Conservation (phyloP, 306 rosid genomes). For the Gillenia trifoliata region DNA sequence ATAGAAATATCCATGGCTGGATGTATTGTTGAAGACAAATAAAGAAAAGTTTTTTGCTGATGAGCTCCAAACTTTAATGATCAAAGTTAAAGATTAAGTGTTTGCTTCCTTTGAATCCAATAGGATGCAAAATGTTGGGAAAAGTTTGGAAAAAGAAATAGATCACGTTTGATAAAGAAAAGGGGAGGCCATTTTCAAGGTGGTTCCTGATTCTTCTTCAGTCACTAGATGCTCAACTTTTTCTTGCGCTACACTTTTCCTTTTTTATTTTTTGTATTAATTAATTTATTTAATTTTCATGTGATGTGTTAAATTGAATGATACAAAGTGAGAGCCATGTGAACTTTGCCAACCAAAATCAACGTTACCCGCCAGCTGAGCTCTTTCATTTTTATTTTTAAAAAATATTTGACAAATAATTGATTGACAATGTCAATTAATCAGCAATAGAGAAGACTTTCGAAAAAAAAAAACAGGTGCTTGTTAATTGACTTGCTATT, state of each 20-base stretch:
- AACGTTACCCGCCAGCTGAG: conserved; percentile 51
- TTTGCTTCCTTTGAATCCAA: not conserved
- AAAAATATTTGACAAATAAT: not conserved
- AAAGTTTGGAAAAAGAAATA: not conserved
- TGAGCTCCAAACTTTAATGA: not conserved
- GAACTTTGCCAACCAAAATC: conserved; percentile 55
- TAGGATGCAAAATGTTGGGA: not conserved
- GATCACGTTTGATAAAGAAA: conserved; percentile 14
- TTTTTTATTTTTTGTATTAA: no score
- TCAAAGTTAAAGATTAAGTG: no score
- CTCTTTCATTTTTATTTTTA: conserved; percentile 1
- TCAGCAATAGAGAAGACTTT: not conserved
- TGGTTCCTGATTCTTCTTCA: conserved; percentile 35
- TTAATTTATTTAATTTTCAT: not conserved
- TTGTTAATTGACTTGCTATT: not conserved
- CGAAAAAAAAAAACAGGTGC: not conserved
- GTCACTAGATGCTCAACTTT: conserved; percentile 1
- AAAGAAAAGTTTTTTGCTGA: not conserved
- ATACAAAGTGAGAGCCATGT: conserved; percentile 37
- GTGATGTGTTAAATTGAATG: conserved; percentile 26
- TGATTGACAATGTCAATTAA: not conserved
- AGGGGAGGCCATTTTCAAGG: conserved; percentile 19
- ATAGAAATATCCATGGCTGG: conserved; percentile 48
- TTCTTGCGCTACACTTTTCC: conserved; percentile 1
- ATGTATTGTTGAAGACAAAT: conserved; percentile 1